These are phyloP conservation scores for Xylaria sp. DNA, from an alignment of 2,329 filamentous ascomycete species.

Conservation along the genomic window DNA sequence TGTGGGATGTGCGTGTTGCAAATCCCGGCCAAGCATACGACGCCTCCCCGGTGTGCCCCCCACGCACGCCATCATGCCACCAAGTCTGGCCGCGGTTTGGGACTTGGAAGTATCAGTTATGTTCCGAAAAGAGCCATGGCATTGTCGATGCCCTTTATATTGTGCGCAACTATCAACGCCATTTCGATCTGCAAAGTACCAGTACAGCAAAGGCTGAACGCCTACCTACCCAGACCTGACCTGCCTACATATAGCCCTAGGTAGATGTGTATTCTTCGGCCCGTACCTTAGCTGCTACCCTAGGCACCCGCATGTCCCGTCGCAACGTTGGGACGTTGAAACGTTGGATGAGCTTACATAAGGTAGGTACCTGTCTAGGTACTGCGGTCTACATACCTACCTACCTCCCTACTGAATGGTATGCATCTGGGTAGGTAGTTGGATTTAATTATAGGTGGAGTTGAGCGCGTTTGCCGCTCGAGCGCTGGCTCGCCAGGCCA, in stretches of 20 bases:
- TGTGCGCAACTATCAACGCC: conserved; percentile 19
- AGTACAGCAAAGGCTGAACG: conserved; percentile 20
- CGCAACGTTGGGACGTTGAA: conserved; percentile 20
- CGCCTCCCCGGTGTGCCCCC: conserved; percentile 30
- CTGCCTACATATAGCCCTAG: conserved; percentile 9
- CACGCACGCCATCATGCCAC: conserved; percentile 36
- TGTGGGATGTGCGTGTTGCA: conserved; percentile 31
- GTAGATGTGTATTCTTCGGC: conserved; percentile 29
- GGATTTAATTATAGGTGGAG: conserved; percentile 19
- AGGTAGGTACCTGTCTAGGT: conserved; percentile 5
- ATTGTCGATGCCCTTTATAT: conserved; percentile 29
- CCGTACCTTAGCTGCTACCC: conserved; percentile 30
- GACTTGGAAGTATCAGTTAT: conserved; percentile 26
- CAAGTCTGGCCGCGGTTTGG: conserved; percentile 23
- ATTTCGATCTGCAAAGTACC: conserved; percentile 13
- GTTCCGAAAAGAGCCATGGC: conserved; percentile 31
- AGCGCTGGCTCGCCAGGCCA: conserved; percentile 1
- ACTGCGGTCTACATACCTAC: not conserved
- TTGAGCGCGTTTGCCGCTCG: conserved; percentile 35
- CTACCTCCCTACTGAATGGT: not conserved
- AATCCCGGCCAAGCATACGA: conserved; percentile 29
- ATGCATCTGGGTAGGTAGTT: not conserved
- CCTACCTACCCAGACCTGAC: conserved; percentile 13
- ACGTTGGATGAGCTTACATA: conserved; percentile 16
- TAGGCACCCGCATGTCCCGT: conserved; percentile 27